phyloP scores from a whole-genome alignment of 148 eudicot species.

The Camellia granthamiana region DNA sequence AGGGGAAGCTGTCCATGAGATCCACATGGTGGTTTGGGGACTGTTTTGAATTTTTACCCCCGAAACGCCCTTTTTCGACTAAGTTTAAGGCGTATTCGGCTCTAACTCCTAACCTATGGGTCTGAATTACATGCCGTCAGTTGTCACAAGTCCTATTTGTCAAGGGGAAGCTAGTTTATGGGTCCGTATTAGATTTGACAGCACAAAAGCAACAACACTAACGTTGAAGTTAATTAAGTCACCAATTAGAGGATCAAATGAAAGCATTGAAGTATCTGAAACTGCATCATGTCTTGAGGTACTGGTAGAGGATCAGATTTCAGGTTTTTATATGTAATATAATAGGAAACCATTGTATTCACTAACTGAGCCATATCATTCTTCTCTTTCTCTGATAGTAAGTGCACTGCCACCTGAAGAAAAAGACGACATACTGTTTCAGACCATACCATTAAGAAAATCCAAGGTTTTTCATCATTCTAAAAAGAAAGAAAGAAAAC shows the following conservation, averaged over 20 bases:
- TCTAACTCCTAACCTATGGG: too few species aligned
- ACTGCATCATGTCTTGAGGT: constrained; percentile 38
- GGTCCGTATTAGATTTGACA: not conserved
- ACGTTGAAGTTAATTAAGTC: constrained; percentile 72
- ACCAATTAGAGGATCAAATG: constrained; percentile 77
- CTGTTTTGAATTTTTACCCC: too few species aligned
- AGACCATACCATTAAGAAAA: not conserved
- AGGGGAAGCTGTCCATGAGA: too few species aligned
- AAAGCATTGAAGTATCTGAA: constrained; percentile 49
- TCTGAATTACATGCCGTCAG: too few species aligned
- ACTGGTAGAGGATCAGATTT: constrained; percentile 48
- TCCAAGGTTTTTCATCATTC: not conserved
- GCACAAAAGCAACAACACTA: constrained; percentile 17
- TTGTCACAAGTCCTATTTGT: too few species aligned
- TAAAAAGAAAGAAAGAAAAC: not conserved
- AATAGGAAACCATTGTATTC: constrained; percentile 74
- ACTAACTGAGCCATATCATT: constrained; percentile 60
- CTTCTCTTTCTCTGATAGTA: constrained; percentile 78
- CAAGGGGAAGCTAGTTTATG: too few species aligned
- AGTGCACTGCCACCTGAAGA: constrained; percentile 76
- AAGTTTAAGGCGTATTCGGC: too few species aligned
- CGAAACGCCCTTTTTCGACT: too few species aligned
- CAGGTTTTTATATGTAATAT: constrained; percentile 60
- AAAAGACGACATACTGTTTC: constrained; percentile 15
- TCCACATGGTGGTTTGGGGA: too few species aligned